Conservation (phyloP, 306 rosid species). For the Malus sylvestris region DNA sequence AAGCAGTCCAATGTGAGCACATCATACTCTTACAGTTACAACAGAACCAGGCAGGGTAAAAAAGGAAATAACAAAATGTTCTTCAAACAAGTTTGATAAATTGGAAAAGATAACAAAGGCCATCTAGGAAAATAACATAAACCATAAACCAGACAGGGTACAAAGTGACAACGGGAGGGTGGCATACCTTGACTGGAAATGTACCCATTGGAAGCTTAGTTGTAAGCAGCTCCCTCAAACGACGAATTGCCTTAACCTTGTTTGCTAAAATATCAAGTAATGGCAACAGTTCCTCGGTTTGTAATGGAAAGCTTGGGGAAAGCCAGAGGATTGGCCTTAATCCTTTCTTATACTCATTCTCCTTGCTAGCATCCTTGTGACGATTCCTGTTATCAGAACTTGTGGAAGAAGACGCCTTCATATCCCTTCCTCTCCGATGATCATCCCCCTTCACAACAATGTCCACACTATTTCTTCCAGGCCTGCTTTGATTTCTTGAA, state of each 20-base stretch:
- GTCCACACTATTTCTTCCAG: constrained; percentile 84
- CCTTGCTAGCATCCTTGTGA: constrained; percentile 65
- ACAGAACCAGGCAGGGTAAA: neutral
- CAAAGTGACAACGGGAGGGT: constrained; percentile 2
- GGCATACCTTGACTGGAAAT: constrained; percentile 92
- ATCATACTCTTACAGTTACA: neutral
- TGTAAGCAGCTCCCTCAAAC: constrained; percentile 93
- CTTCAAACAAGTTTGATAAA: neutral
- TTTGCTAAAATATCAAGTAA: constrained; percentile 94
- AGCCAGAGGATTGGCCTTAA: constrained; percentile 97
- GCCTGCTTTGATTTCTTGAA: constrained; percentile 52
- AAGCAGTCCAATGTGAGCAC: neutral
- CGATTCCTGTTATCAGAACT: constrained; percentile 57
- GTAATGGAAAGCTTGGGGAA: constrained; percentile 80
- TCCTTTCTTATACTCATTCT: constrained; percentile 93
- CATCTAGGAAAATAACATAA: neutral
- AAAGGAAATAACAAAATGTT: no score
- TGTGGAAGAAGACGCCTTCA: constrained; percentile 32
- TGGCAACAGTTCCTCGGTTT: constrained; percentile 80
- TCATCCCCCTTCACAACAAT: constrained; percentile 58
- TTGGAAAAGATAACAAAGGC: neutral
- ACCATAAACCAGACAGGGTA: neutral
- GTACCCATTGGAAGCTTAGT: constrained; percentile 96
- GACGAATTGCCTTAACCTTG: constrained; percentile 97
- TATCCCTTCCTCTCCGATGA: constrained; percentile 61